Conservation (phyloP, 495 filamentous ascomycete species). For the Astrocystis sublimbata region DNA sequence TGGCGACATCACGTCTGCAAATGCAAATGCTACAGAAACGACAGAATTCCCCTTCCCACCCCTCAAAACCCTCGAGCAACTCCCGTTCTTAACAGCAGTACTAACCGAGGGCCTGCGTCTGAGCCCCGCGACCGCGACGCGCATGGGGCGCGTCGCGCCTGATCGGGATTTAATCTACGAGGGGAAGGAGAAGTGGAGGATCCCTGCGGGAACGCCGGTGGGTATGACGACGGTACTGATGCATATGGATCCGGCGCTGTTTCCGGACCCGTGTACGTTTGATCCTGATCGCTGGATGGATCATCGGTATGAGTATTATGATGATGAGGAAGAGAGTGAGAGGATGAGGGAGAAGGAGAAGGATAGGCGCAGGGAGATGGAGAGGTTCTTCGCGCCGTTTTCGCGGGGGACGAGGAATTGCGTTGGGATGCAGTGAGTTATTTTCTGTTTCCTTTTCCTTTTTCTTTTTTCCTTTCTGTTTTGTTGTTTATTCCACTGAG, state of each 20-base stretch:
- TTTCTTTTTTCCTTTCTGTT: too few relatives aligned
- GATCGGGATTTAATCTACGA: constrained; percentile 38
- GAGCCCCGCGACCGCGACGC: constrained; percentile 34
- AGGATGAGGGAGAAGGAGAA: too few relatives aligned
- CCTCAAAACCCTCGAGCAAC: constrained; percentile 30
- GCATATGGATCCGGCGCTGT: constrained; percentile 28
- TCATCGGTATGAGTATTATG: constrained; percentile 5
- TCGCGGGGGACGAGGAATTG: constrained; percentile 21
- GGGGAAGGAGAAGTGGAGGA: constrained; percentile 49
- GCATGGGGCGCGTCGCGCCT: constrained; percentile 40
- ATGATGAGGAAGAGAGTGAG: too few relatives aligned
- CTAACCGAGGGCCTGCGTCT: constrained; percentile 39
- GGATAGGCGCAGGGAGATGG: too few relatives aligned
- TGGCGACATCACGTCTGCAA: too few relatives aligned
- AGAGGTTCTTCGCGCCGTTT: constrained; percentile 26
- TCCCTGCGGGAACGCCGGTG: constrained; percentile 44
- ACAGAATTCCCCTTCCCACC: not conserved
- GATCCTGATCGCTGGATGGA: constrained; percentile 45
- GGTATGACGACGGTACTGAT: constrained; percentile 37
- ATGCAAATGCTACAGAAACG: too few relatives aligned
- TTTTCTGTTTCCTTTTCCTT: too few relatives aligned
- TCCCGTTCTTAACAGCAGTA: constrained; percentile 39
- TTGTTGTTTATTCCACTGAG: not conserved
- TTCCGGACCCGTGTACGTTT: constrained; percentile 38
- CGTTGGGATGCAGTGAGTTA: constrained; percentile 20